Conservation (phyloP, 2,329 filamentous ascomycete species). For the Tolypocladium ovalisporum region DNA sequence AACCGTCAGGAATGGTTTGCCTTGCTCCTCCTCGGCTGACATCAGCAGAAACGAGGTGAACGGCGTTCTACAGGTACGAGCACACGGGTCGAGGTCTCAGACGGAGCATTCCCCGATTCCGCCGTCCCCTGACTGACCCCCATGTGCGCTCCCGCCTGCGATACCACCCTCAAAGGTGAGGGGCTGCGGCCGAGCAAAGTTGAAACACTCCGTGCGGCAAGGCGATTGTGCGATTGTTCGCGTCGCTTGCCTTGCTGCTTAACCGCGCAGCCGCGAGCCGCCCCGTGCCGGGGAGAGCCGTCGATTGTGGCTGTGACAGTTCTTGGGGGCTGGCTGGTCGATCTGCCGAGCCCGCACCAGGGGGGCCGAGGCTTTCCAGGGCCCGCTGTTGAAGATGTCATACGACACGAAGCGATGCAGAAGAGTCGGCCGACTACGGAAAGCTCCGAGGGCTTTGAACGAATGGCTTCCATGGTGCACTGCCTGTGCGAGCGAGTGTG, state of each 20-base stretch:
- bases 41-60: background rate
- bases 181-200: background rate
- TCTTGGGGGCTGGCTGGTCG: background rate
- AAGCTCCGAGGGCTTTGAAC: background rate
- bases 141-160: constrained; percentile 4
- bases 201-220: background rate
- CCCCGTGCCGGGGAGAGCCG: background rate
- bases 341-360: background rate
- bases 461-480: background rate
- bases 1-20: background rate
- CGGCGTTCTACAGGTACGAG: background rate
- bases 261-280: background rate
- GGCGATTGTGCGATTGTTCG: background rate
- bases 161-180: background rate
- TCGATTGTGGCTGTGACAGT: background rate
- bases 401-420: background rate
- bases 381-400: background rate
- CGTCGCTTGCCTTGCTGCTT: background rate
- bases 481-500: background rate
- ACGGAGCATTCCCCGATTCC: background rate
- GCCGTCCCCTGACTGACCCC: background rate
- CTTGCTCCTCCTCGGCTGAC: background rate
- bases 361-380: background rate
- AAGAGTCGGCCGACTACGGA: background rate
- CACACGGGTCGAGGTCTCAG: background rate